phyloP scores from a whole-genome alignment of 805 yeast species.

The Kuraishia cidri region DNA sequence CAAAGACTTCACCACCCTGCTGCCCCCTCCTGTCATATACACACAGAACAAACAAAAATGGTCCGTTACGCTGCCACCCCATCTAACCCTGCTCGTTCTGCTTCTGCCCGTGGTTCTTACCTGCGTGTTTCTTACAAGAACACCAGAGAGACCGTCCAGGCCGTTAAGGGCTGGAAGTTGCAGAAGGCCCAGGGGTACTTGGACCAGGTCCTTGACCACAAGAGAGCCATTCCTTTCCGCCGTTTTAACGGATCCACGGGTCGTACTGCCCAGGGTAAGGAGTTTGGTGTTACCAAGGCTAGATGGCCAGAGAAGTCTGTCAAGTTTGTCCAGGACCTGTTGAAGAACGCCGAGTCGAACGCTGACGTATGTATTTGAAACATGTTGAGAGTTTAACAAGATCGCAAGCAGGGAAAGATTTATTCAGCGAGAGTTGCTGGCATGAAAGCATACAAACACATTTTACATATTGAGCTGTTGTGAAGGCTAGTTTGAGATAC shows the following conservation, averaged over 20 bases:
- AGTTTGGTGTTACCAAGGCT: slow-evolving; percentile 99
- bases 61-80: slow-evolving; percentile 99
- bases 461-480: no score
- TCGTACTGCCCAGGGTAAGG: slow-evolving; percentile 99
- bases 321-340: slow-evolving; percentile 87
- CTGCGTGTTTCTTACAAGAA: slow-evolving; percentile 99
- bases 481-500: no score
- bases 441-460: no score
- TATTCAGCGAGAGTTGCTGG: no score
- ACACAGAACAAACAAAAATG: slow-evolving; percentile 55
- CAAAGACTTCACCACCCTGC: no score
- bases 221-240: slow-evolving; percentile 99
- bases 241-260: slow-evolving; percentile 95
- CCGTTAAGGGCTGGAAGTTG: slow-evolving; percentile 96
- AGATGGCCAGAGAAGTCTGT: slow-evolving; percentile 99
- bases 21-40: no score
- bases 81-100: slow-evolving; percentile 98
- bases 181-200: slow-evolving; percentile 94
- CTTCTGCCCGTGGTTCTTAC: slow-evolving; percentile 99
- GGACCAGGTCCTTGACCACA: slow-evolving; percentile 92
- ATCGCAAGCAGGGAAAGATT: no score
- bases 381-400: no score
- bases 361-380: slow-evolving; percentile 68
- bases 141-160: slow-evolving; percentile 99
- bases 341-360: slow-evolving; percentile 97